phyloP scores from a whole-genome alignment of 1,284 basidiomycete species.

The Fistulina hepatica region DNA sequence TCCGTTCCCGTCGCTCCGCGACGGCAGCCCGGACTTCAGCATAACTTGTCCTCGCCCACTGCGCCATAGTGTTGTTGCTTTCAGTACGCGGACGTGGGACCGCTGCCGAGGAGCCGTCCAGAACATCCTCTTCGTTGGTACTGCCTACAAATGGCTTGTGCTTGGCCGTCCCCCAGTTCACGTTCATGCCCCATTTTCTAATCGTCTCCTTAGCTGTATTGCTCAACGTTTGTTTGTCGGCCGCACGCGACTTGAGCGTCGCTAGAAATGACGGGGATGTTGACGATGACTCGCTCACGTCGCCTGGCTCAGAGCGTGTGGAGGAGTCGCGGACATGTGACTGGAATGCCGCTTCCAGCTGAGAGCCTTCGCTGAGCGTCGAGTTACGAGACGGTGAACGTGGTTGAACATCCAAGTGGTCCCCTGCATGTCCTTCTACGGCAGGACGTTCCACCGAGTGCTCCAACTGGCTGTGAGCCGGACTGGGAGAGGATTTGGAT shows the following conservation, averaged over 20 bases:
- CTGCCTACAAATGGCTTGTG: constrained; percentile 1
- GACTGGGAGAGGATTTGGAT: background rate
- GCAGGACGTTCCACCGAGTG: background rate
- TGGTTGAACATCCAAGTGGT: too few relatives aligned
- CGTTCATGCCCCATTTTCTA: constrained; percentile 79
- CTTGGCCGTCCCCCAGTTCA: constrained; percentile 44
- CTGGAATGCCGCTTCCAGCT: constrained; percentile 21
- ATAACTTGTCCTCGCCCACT: constrained; percentile 44
- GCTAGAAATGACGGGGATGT: constrained; percentile 45
- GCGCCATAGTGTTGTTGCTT: constrained; percentile 21
- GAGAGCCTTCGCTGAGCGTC: background rate
- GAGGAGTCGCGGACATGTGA: constrained; percentile 15
- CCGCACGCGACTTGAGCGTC: constrained; percentile 63
- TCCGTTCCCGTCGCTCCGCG: constrained; percentile 45
- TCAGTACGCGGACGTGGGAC: constrained; percentile 30
- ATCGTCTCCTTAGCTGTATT: constrained; percentile 76
- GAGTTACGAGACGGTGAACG: too few relatives aligned
- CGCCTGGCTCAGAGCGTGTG: constrained; percentile 6
- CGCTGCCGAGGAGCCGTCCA: too few relatives aligned
- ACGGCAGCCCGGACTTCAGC: constrained; percentile 64
- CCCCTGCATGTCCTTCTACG: background rate
- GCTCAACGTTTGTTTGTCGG: constrained; percentile 74
- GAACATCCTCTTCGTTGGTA: constrained; percentile 31
- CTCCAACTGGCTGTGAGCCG: background rate
- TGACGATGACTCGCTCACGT: background rate